These are phyloP conservation scores for Ustanciosporium gigantosporum DNA, from an alignment of 1,284 basidiomycete genomes.

Conservation along the genomic window DNA sequence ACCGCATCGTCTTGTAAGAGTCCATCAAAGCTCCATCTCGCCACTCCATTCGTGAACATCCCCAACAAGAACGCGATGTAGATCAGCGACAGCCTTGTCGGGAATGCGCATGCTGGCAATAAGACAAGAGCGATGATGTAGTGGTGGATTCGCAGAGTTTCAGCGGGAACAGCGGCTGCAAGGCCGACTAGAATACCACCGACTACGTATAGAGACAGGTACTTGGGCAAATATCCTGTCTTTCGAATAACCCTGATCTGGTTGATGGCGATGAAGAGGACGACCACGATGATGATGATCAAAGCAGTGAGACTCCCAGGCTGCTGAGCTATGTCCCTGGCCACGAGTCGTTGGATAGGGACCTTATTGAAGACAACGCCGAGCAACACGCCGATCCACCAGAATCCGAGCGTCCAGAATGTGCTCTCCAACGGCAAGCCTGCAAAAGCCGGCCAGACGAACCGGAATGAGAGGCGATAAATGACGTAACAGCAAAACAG, in stretches of 20 bases:
- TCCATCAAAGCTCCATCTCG: conserved; percentile 68
- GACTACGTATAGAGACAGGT: conserved; percentile 63
- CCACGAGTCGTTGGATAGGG: conserved; percentile 67
- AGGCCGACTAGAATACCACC: conserved; percentile 73
- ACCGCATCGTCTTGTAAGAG: conserved; percentile 77
- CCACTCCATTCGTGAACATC: conserved; percentile 67
- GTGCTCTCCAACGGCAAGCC: conserved; percentile 73
- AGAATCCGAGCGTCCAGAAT: conserved; percentile 75
- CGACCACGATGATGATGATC: conserved; percentile 71
- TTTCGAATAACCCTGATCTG: conserved; percentile 81
- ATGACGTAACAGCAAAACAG: conserved; percentile 79
- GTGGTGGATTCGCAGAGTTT: conserved; percentile 60
- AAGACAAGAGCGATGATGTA: conserved; percentile 77
- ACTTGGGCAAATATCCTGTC: conserved; percentile 78
- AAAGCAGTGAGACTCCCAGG: conserved; percentile 74
- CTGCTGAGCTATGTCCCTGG: conserved; percentile 71
- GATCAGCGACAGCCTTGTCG: conserved; percentile 75
- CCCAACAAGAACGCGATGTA: conserved; percentile 81
- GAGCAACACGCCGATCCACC: conserved; percentile 71
- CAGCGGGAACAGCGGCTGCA: conserved; percentile 70
- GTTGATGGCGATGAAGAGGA: conserved; percentile 65
- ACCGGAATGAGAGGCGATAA: conserved; percentile 76
- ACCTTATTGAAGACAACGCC: conserved; percentile 58
- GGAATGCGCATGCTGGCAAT: conserved; percentile 78
- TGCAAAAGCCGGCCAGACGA: conserved; percentile 73